These are phyloP conservation scores for Ascoidea asiatica DNA, from an alignment of 805 yeast genomes.

Conservation along the genomic window DNA sequence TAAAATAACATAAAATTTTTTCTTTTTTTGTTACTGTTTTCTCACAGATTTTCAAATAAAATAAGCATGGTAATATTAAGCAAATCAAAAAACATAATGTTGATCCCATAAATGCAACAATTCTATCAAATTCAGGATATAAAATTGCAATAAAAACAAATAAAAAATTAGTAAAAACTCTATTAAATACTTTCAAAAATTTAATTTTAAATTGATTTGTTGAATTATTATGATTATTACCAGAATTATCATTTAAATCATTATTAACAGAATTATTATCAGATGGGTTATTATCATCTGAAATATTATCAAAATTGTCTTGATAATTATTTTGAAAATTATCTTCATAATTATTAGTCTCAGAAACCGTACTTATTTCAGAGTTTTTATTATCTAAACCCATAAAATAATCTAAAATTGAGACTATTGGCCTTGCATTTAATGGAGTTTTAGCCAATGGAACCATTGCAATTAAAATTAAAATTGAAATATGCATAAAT, in stretches of 20 bases:
- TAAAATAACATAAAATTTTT: constrained; percentile 6
- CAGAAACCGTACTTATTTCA: not conserved
- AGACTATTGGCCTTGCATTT: constrained; percentile 56
- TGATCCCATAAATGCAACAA: constrained; percentile 64
- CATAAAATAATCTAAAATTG: constrained; percentile 35
- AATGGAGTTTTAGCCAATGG: constrained; percentile 73
- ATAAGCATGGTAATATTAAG: constrained; percentile 51
- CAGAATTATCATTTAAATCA: not conserved
- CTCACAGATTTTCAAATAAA: constrained; percentile 24
- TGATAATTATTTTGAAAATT: no score
- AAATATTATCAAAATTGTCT: not conserved
- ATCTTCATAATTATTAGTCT: not conserved
- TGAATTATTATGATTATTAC: not conserved
- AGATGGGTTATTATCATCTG: not conserved
- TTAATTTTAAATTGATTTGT: not conserved
- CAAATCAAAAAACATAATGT: constrained; percentile 65
- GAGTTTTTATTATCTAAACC: constrained; percentile 1
- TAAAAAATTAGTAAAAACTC: constrained; percentile 4
- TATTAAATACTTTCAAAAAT: constrained; percentile 6
- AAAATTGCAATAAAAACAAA: constrained; percentile 14
- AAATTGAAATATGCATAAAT: constrained; percentile 25
- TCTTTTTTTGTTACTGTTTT: not conserved
- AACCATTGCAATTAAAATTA: constrained; percentile 41
- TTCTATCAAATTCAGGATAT: constrained; percentile 59
- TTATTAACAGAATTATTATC: not conserved